phyloP scores from a whole-genome alignment of 768 basidiomycete species.

The Agaricus subrufescens region DNA sequence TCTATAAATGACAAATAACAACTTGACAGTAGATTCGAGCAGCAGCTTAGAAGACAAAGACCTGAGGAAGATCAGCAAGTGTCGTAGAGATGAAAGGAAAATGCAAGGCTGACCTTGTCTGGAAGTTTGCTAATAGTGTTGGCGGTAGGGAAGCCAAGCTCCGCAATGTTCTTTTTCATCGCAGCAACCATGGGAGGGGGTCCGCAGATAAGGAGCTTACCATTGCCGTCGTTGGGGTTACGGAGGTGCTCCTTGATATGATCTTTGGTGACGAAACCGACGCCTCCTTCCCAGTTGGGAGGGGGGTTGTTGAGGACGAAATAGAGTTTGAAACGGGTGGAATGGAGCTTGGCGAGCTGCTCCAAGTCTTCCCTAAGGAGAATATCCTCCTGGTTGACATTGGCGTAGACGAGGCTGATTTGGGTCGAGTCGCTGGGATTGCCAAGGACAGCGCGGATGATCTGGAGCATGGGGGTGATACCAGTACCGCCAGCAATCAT shows the following conservation, averaged over 20 bases:
- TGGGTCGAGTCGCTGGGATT: constrained; percentile 83
- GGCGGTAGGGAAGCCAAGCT: constrained; percentile 84
- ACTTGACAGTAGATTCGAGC: not conserved
- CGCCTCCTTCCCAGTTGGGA: constrained; percentile 78
- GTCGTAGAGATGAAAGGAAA: constrained; percentile 8
- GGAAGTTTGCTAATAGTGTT: constrained; percentile 89
- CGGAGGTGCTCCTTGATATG: constrained; percentile 85
- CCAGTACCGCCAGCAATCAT: constrained; percentile 99
- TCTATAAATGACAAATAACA: not conserved
- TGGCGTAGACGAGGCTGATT: constrained; percentile 91
- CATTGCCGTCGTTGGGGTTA: constrained; percentile 48
- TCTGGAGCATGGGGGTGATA: constrained; percentile 98
- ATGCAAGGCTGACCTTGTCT: constrained; percentile 56
- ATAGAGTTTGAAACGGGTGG: constrained; percentile 62
- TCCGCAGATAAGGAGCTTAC: constrained; percentile 88
- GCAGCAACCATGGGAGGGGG: constrained; percentile 50
- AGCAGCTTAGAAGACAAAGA: constrained; percentile 38
- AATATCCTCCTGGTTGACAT: constrained; percentile 91
- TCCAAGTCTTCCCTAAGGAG: constrained; percentile 88
- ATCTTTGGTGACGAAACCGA: constrained; percentile 90
- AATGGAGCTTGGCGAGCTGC: constrained; percentile 58
- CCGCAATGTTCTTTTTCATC: constrained; percentile 79
- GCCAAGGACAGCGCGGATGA: constrained; percentile 90
- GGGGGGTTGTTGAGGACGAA: constrained; percentile 97
- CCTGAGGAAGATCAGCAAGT: constrained; percentile 18